A percentile compares a stretch with the other conserved stretches of the same genome.
phyloP scores from a whole-genome alignment of 2,329 filamentous ascomycete species.

The Exophiala dermatitidis region DNA sequence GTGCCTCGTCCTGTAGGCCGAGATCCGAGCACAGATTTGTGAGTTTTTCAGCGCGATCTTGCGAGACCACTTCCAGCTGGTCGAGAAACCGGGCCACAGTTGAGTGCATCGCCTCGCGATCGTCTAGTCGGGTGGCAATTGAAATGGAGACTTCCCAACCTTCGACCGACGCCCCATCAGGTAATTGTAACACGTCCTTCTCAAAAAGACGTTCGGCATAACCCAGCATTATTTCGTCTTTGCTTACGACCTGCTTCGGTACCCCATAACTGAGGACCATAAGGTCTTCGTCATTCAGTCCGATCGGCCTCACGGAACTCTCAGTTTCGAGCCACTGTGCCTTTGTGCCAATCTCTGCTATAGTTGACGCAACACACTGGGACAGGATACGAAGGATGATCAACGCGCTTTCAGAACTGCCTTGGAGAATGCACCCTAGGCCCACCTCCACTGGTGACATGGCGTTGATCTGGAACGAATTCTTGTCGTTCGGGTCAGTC shows the following conservation, averaged over 20 bases:
- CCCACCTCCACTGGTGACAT: conserved; percentile 71
- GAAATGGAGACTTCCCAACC: conserved; percentile 89
- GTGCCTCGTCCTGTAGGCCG: conserved; percentile 69
- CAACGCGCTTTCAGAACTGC: conserved; percentile 68
- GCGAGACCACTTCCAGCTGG: conserved; percentile 63
- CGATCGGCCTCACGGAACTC: conserved; percentile 39
- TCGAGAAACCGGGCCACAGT: conserved; percentile 68
- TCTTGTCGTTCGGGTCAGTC: conserved; percentile 56
- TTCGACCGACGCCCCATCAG: conserved; percentile 44
- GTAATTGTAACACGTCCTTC: conserved; percentile 30
- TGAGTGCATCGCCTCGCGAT: conserved; percentile 61
- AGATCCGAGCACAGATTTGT: conserved; percentile 70
- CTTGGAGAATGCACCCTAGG: conserved; percentile 73
- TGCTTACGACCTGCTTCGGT: conserved; percentile 58
- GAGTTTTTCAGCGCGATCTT: conserved; percentile 69
- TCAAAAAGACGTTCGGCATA: conserved; percentile 62
- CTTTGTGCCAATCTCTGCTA: conserved; percentile 76
- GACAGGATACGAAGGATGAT: conserved; percentile 73
- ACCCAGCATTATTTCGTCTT: conserved; percentile 68
- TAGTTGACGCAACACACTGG: conserved; percentile 65
- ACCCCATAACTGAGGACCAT: conserved; percentile 69
- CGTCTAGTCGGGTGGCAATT: conserved; percentile 73
- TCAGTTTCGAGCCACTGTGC: conserved; percentile 66
- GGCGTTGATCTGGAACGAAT: conserved; percentile 64
- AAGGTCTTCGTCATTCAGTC: conserved; percentile 74